A percentile compares a stretch with the other conserved stretches of the same genome.
Conservation (phyloP, 2,329 filamentous ascomycete genomes). For the Clarireedia homoeocarpa region DNA sequence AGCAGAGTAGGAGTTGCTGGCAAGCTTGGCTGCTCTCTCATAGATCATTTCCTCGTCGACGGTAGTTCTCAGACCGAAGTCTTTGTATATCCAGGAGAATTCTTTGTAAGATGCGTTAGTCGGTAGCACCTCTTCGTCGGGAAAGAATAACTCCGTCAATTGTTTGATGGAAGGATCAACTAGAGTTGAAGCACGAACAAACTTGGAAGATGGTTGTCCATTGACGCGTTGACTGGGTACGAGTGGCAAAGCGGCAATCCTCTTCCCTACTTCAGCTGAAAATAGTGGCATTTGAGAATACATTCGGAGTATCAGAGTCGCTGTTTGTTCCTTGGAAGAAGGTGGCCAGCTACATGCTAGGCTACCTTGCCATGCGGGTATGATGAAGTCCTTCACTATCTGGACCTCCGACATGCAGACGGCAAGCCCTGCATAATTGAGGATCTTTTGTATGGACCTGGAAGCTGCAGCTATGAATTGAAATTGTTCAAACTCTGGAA, state of each 20-base stretch:
- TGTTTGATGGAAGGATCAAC: slow-evolving; percentile 14
- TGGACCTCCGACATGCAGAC: slow-evolving; percentile 5
- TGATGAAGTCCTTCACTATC: slow-evolving; percentile 16
- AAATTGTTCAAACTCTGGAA: slow-evolving; percentile 13
- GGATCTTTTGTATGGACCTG: slow-evolving; percentile 2
- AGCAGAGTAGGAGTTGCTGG: slow-evolving; percentile 5
- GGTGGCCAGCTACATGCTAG: slow-evolving; percentile 5
- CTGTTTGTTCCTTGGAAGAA: slow-evolving; percentile 14
- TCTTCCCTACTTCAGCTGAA: neutral
- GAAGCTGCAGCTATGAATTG: slow-evolving; percentile 15
- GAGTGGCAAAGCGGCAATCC: slow-evolving; percentile 16
- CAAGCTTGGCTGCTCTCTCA: slow-evolving; percentile 13
- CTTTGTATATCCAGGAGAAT: slow-evolving; percentile 14
- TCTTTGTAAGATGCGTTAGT: slow-evolving; percentile 11
- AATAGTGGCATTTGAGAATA: slow-evolving; percentile 10
- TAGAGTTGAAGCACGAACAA: slow-evolving; percentile 15
- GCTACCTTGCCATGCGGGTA: slow-evolving; percentile 17
- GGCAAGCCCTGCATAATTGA: slow-evolving; percentile 9
- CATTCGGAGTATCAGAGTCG: slow-evolving; percentile 13
- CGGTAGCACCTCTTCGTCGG: slow-evolving; percentile 23
- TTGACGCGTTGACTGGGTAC: slow-evolving; percentile 15
- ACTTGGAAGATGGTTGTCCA: slow-evolving; percentile 12
- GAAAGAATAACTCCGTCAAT: slow-evolving; percentile 20
- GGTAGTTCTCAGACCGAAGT: slow-evolving; percentile 16
- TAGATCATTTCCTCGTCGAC: slow-evolving; percentile 17